Evolutionary conservation across 192 early-diverging fungal genomes (phyloP).

Genomic region (Coemansia sp.): DNA sequence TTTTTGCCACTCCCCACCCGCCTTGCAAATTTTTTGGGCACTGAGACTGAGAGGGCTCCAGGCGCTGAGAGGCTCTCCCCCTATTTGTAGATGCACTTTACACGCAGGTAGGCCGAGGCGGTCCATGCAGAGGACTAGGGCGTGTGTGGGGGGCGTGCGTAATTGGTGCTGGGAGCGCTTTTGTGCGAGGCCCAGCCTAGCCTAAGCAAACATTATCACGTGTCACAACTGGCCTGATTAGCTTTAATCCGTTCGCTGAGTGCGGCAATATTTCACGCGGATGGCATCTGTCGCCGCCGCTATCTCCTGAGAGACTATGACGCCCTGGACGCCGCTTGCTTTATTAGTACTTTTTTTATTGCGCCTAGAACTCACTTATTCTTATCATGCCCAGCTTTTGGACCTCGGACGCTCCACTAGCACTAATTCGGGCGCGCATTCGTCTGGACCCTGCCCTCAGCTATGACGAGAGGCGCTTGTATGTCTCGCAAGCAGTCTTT

Average conservation of each 20-base stretch:
- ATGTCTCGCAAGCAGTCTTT: slow-evolving; percentile 21
- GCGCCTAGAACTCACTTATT: not conserved
- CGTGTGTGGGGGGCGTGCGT: slow-evolving; percentile 2
- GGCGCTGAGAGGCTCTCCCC: slow-evolving; percentile 7
- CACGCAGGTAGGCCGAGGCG: not conserved
- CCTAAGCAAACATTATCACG: slow-evolving; percentile 5
- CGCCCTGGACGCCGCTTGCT: not conserved
- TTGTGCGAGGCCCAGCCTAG: not conserved
- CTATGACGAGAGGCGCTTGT: slow-evolving; percentile 4
- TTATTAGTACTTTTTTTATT: not conserved
- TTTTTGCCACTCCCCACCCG: slow-evolving; percentile 6
- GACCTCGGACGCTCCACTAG: slow-evolving; percentile 48
- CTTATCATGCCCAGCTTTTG: slow-evolving; percentile 44
- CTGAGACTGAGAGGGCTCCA: slow-evolving; percentile 3
- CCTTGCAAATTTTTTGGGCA: not conserved
- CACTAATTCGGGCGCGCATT: slow-evolving; percentile 38
- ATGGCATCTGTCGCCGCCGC: not conserved
- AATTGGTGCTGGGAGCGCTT: not conserved
- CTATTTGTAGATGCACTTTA: not conserved
- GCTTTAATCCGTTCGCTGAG: not conserved
- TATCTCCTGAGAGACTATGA: not conserved
- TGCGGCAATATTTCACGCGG: not conserved
- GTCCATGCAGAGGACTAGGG: not conserved
- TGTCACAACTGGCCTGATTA: not conserved
- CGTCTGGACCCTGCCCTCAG: not conserved